Percentiles rank a stretch among this genome's conserved stretches.
phyloP scores from a whole-genome alignment of 345 rosid genomes.

The Cochlearia excelsa region DNA sequence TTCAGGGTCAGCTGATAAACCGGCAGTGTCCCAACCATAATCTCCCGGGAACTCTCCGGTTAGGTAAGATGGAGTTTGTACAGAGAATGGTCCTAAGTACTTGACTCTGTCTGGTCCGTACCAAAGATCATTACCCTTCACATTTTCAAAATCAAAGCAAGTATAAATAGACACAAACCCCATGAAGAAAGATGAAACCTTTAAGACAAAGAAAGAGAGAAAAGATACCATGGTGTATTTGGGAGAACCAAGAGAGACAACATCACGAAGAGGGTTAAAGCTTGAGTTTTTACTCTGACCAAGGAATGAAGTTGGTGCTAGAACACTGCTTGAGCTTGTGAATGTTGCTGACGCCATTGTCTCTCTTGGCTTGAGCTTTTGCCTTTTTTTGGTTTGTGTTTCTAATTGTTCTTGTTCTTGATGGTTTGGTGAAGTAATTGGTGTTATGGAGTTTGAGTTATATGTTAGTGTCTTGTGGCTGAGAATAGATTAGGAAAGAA shows the following conservation, averaged over 20 bases:
- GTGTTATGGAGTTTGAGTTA: conserved; percentile 14
- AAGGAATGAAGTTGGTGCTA: conserved; percentile 64
- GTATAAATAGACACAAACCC: conserved; percentile 16
- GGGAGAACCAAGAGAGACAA: conserved; percentile 56
- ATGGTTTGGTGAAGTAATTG: conserved; percentile 31
- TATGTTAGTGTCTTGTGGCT: conserved; percentile 25
- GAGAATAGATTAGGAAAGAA: conserved; percentile 35
- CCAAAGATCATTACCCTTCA: conserved; percentile 78
- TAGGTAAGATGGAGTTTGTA: conserved; percentile 88
- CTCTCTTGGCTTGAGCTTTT: conserved; percentile 24
- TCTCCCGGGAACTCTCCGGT: conserved; percentile 95
- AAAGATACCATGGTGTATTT: conserved; percentile 69
- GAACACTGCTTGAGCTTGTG: conserved; percentile 63
- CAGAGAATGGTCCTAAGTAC: conserved; percentile 95
- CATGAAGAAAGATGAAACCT: conserved; percentile 15
- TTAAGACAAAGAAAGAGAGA: not conserved
- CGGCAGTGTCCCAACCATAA: conserved; percentile 98
- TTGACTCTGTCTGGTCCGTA: conserved; percentile 96
- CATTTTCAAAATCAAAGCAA: not conserved
- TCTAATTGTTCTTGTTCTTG: conserved; percentile 19
- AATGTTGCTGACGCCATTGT: conserved; percentile 52
- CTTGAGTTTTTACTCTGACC: conserved; percentile 55
- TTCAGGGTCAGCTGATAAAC: conserved; percentile 91
- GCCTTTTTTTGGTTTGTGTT: not conserved
- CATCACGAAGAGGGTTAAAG: conserved; percentile 67